phyloP scores from a whole-genome alignment of 176 grass and related monocot genomes.

The Alloteropsis semialata region DNA sequence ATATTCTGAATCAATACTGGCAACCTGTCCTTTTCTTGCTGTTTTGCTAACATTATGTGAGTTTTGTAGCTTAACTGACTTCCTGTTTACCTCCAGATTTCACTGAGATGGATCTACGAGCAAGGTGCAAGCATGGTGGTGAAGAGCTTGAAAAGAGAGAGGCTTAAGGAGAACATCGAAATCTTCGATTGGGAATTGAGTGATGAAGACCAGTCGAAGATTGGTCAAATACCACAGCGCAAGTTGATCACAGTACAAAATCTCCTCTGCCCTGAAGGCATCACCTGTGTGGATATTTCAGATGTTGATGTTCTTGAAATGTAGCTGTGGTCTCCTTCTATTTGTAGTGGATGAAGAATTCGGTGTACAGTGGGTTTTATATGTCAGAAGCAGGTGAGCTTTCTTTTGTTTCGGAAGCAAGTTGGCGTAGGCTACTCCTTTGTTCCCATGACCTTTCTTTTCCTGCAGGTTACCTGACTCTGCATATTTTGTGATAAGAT shows the following conservation, averaged over 20 bases:
- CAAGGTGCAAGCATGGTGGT: constrained; percentile 57
- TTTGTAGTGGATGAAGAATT: not conserved
- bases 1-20: not conserved
- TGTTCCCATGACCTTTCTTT: not conserved
- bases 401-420: not conserved
- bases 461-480: not conserved
- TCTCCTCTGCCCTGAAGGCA: constrained; percentile 40
- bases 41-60: not conserved
- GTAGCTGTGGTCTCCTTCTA: constrained; percentile 9
- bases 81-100: constrained; percentile 34
- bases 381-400: not conserved
- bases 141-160: constrained; percentile 53
- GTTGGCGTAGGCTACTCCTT: not conserved
- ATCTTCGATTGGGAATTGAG: constrained; percentile 69
- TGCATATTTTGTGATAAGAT: not conserved
- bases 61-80: not conserved
- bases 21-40: not conserved
- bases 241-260: constrained; percentile 4
- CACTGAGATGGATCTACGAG: constrained; percentile 61
- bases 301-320: constrained; percentile 51
- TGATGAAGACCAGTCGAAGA: constrained; percentile 47
- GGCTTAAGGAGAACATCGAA: constrained; percentile 46
- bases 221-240: constrained; percentile 41
- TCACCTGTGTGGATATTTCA: constrained; percentile 20
- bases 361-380: not conserved